Percentiles rank a stretch among this genome's conserved stretches.
Conservation (phyloP, 495 filamentous ascomycete species). For the Stereocaulon alpinum region DNA sequence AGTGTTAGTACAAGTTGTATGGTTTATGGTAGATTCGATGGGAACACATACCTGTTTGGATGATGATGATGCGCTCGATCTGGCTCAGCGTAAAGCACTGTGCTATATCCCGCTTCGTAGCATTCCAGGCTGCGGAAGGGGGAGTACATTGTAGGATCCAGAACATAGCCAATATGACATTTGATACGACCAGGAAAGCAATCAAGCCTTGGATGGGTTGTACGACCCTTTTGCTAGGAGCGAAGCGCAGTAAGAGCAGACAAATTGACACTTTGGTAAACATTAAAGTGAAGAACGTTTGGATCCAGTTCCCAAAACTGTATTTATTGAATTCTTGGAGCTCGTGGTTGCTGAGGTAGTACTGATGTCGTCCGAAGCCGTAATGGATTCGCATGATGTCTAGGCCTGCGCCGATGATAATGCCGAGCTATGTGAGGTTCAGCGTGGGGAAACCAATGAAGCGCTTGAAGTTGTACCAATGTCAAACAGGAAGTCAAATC, state of each 20-base stretch:
- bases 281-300: constrained; percentile 16
- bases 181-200: constrained; percentile 6
- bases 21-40: too few relatives aligned
- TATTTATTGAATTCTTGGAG: constrained; percentile 8
- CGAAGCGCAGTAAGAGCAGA: constrained; percentile 8
- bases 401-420: constrained; percentile 7
- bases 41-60: constrained; percentile 1
- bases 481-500: constrained; percentile 6
- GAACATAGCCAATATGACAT: constrained; percentile 5
- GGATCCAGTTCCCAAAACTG: constrained; percentile 13
- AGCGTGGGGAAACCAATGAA: neutral
- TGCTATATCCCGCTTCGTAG: neutral
- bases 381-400: constrained; percentile 2
- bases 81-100: constrained; percentile 6
- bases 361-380: constrained; percentile 12
- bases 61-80: constrained; percentile 6
- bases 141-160: constrained; percentile 14
- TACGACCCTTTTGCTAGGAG: neutral
- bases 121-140: constrained; percentile 6
- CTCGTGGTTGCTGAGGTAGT: constrained; percentile 13
- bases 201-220: constrained; percentile 9
- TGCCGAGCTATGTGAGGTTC: constrained; percentile 5
- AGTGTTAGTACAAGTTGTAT: too few relatives aligned
- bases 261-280: constrained; percentile 16
- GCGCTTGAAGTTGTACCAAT: neutral